Conservation (phyloP, 2,329 filamentous ascomycete genomes). For the Endothia cerciana region DNA sequence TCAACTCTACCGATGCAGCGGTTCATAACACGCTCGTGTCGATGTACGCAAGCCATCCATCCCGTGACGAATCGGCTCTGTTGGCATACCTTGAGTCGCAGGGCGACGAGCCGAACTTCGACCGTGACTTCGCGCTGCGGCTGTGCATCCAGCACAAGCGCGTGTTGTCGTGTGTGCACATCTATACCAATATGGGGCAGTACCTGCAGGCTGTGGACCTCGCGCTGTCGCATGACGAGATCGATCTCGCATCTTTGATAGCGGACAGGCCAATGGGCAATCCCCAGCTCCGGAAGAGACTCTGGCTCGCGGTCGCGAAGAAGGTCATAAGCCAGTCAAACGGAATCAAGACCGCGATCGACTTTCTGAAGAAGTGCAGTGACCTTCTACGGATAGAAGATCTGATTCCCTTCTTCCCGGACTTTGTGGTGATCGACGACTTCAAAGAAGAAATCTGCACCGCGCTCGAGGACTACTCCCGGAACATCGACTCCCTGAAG, state of each 20-base stretch:
- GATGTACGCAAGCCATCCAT: slow-evolving; percentile 87
- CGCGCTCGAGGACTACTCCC: slow-evolving; percentile 90
- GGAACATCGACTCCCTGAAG: slow-evolving; percentile 85
- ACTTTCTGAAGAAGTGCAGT: slow-evolving; percentile 82
- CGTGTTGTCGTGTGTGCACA: slow-evolving; percentile 93
- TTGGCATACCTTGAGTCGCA: slow-evolving; percentile 90
- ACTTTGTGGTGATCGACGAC: slow-evolving; percentile 98
- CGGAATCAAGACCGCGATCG: slow-evolving; percentile 90
- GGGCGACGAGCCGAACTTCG: slow-evolving; percentile 83
- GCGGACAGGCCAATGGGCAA: slow-evolving; percentile 84
- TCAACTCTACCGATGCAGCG: slow-evolving; percentile 78
- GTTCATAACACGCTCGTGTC: slow-evolving; percentile 97
- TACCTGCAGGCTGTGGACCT: slow-evolving; percentile 92
- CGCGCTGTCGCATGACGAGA: slow-evolving; percentile 84
- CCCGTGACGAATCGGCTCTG: slow-evolving; percentile 81
- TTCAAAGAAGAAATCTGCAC: slow-evolving; percentile 98
- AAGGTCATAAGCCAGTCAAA: slow-evolving; percentile 87
- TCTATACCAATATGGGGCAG: slow-evolving; percentile 95
- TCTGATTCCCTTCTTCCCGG: slow-evolving; percentile 95
- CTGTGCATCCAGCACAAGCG: slow-evolving; percentile 94
- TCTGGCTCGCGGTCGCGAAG: slow-evolving; percentile 94
- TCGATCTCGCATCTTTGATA: slow-evolving; percentile 87
- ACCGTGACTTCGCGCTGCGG: slow-evolving; percentile 93
- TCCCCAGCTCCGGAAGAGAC: slow-evolving; percentile 81
- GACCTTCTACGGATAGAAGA: slow-evolving; percentile 95